These are phyloP conservation scores for Saturnispora mendoncae DNA, from an alignment of 805 yeast species.

Conservation along the genomic window DNA sequence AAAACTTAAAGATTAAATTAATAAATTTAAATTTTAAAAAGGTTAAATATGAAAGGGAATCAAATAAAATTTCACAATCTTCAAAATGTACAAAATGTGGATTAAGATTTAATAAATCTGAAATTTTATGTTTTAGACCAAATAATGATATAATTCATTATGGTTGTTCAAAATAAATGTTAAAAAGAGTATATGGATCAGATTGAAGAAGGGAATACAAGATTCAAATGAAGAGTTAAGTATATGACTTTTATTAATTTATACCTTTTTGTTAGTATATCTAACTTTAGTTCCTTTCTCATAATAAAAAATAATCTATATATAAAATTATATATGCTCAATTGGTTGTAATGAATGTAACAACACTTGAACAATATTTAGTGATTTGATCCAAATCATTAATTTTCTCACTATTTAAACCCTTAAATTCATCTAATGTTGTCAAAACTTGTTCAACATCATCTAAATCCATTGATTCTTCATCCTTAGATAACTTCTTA, in stretches of 20 bases:
- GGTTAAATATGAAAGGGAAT: slow-evolving; percentile 31
- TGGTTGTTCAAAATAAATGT: slow-evolving; percentile 33
- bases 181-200: background rate
- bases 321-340: slow-evolving; percentile 12
- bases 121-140: slow-evolving; percentile 41
- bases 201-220: too few species aligned
- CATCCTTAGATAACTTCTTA: slow-evolving; percentile 14
- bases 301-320: background rate
- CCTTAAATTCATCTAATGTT: slow-evolving; percentile 42
- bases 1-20: slow-evolving; percentile 46
- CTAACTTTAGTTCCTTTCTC: background rate
- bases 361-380: slow-evolving; percentile 76
- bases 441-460: slow-evolving; percentile 25
- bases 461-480: slow-evolving; percentile 20
- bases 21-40: slow-evolving; percentile 33
- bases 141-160: slow-evolving; percentile 44
- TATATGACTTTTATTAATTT: too few species aligned
- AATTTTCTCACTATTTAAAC: slow-evolving; percentile 32
- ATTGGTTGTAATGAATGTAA: slow-evolving; percentile 47
- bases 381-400: slow-evolving; percentile 54
- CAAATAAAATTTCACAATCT: slow-evolving; percentile 32
- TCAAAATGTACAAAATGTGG: slow-evolving; percentile 56
- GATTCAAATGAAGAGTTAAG: too few species aligned
- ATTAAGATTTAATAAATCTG: slow-evolving; percentile 36
- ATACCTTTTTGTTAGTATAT: too few species aligned